Evolutionary conservation across 306 rosid species (phyloP), one percentile per base, ranked within the genome.

Genomic region (Trichosanthes cucumerina): DNA sequence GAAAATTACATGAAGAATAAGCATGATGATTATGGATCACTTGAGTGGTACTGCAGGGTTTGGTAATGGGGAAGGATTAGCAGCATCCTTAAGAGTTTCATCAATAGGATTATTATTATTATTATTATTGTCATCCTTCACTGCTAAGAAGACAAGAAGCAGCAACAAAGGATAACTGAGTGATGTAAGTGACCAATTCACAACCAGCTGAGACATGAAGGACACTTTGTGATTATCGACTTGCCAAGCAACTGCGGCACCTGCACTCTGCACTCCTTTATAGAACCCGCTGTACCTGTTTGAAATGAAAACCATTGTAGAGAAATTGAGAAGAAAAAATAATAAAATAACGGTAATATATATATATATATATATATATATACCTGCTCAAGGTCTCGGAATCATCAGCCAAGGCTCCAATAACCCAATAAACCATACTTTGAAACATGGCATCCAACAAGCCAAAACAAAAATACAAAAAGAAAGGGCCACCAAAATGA

Each of bases 191-290:
- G 60, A 83, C 93, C 92, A 91, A 64, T 92, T 95, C 78, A 86
- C 85, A 64, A 89, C 79, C 86, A 95, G 80, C 58, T 95, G 97
- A 13, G 80, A 2, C 82, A 86, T 75, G 41, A 83, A 86, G 4
- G 97, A 85, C n/a, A 88, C 88, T 6, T 77, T 82, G 18, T 2
- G 88, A 33, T 82, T 77, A 76, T 92, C 99, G 31, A 88, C 86
- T 83, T 95, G 99, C 99, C 99, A 95, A 13, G 99, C 99, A 47
- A 90, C 92, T 14, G 97, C 99, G 4, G 91, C 99, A 18, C 99
- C 99, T 12, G 99, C 99, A 86, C 99, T 95, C 60, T 95, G 99
- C 62, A 92, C 80, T 12, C 99, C 99, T 83, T 91, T 95, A 10
- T 89, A 95, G 79, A 95, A 95, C 28, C 99, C 99, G 50, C 77